These are phyloP conservation scores for Colletotrichum trifolii DNA, from an alignment of 2,329 filamentous ascomycete species.

Conservation along the genomic window DNA sequence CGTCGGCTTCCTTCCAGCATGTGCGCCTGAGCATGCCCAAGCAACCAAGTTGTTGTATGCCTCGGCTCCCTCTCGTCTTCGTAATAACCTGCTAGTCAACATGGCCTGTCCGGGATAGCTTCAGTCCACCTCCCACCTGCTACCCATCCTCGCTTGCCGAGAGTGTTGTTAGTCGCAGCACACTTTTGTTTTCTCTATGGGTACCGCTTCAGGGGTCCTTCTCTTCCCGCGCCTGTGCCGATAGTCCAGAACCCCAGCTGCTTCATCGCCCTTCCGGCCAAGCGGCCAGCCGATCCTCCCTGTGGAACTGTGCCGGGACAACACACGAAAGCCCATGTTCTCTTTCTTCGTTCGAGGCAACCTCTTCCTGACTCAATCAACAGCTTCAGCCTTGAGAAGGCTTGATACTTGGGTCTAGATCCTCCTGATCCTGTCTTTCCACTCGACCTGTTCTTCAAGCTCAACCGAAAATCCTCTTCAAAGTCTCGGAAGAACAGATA, in stretches of 20 bases:
- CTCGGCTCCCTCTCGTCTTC: constrained; percentile 11
- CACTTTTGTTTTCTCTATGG: constrained; percentile 13
- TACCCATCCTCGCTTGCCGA: constrained; percentile 17
- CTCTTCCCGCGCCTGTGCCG: constrained; percentile 17
- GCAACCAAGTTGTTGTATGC: constrained; percentile 4
- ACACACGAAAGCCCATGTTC: constrained; percentile 4
- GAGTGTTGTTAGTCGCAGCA: constrained; percentile 3
- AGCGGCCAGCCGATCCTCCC: constrained; percentile 8
- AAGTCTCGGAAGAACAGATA: not conserved
- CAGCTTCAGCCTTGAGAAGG: constrained; percentile 18
- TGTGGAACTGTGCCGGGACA: not conserved
- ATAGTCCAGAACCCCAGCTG: constrained; percentile 9
- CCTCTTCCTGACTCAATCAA: constrained; percentile 25
- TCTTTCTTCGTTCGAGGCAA: constrained; percentile 11
- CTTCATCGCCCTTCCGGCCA: constrained; percentile 21
- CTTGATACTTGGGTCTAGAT: not conserved
- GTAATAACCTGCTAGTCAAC: constrained; percentile 20
- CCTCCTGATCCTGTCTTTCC: not conserved
- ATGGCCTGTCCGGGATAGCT: constrained; percentile 31
- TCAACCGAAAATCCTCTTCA: not conserved
- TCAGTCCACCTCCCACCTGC: constrained; percentile 27
- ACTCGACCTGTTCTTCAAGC: constrained; percentile 1
- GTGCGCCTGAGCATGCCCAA: constrained; percentile 17
- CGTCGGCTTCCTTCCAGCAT: constrained; percentile 6
- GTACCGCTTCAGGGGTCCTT: constrained; percentile 21